Evolutionary conservation across 2,329 filamentous ascomycete genomes (phyloP).

Genomic region (Aspergillus candidus): DNA sequence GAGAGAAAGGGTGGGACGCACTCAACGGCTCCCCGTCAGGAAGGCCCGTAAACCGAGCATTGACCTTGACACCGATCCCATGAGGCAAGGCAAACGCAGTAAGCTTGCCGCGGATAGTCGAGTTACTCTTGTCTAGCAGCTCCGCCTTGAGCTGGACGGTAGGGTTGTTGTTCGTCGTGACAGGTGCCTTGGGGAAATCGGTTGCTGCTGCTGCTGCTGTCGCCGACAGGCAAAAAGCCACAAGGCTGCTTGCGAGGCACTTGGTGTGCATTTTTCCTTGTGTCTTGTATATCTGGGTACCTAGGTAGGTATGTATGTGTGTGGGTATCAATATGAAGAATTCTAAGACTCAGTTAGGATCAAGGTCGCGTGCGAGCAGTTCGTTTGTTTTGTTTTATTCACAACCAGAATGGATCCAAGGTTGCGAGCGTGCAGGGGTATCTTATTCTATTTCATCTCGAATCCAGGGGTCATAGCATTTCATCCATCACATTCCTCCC

Average conservation of each 20-base stretch:
- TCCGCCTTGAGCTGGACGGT: constrained; percentile 50
- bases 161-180: constrained; percentile 53
- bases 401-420: too few relatives aligned
- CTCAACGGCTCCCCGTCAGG: constrained; percentile 56
- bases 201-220: constrained; percentile 1
- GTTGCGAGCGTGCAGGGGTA: too few relatives aligned
- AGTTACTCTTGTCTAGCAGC: constrained; percentile 51
- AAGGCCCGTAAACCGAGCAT: constrained; percentile 53
- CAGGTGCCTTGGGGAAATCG: constrained; percentile 27
- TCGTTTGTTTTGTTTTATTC: too few relatives aligned
- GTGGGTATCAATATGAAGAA: too few relatives aligned
- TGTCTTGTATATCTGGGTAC: neutral
- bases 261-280: constrained; percentile 7
- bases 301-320: too few relatives aligned
- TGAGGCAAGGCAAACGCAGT: constrained; percentile 42
- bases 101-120: constrained; percentile 51
- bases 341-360: too few relatives aligned
- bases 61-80: constrained; percentile 52
- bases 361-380: too few relatives aligned
- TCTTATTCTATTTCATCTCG: too few relatives aligned
- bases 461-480: too few relatives aligned
- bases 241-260: constrained; percentile 3
- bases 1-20: constrained; percentile 45
- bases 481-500: too few relatives aligned
- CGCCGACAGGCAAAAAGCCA: constrained; percentile 8